Percentiles rank a stretch among this genome's conserved stretches.
Evolutionary conservation across 2,329 filamentous ascomycete species (phyloP).

Genomic region (Eutypella sp.): DNA sequence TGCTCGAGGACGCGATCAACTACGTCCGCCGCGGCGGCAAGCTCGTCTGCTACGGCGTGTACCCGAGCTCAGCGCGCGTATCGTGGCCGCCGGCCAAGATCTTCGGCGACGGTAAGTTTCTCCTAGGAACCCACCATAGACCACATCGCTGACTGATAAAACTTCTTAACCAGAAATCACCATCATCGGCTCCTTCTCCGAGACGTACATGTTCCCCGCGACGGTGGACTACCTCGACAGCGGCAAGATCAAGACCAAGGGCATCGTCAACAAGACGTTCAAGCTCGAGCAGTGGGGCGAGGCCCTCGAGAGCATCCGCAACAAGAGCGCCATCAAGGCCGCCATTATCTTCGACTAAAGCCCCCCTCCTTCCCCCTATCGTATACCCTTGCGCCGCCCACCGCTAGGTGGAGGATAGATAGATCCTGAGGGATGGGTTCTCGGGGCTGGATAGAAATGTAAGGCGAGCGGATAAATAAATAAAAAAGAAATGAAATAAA

Average conservation of each 20-base stretch:
- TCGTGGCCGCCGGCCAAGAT: slow-evolving; percentile 69
- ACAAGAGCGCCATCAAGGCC: slow-evolving; percentile 70
- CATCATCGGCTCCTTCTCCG: slow-evolving; percentile 68
- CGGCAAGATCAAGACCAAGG: slow-evolving; percentile 57
- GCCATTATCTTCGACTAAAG: slow-evolving; percentile 63
- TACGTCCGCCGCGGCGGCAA: slow-evolving; percentile 68
- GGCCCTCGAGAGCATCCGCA: slow-evolving; percentile 64
- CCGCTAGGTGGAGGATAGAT: neutral
- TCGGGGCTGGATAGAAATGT: too few species aligned
- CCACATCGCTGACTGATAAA: slow-evolving; percentile 22
- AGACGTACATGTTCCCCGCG: slow-evolving; percentile 65
- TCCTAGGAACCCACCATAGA: neutral
- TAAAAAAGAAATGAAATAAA: too few species aligned
- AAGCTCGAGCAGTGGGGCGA: slow-evolving; percentile 69
- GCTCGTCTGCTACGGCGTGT: slow-evolving; percentile 68
- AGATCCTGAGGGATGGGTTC: neutral
- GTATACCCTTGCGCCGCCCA: neutral
- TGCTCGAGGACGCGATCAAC: slow-evolving; percentile 66
- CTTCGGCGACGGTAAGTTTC: slow-evolving; percentile 42
- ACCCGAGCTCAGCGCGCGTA: slow-evolving; percentile 56
- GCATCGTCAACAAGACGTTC: slow-evolving; percentile 70
- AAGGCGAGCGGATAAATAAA: too few species aligned
- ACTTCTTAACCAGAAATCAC: slow-evolving; percentile 54
- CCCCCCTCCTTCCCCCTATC: neutral
- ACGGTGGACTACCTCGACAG: slow-evolving; percentile 51